A percentile compares a stretch with the other conserved stretches of the same genome.
Conservation (phyloP, 2,329 filamentous ascomycete species). For the Pseudogymnoascus pannorum region DNA sequence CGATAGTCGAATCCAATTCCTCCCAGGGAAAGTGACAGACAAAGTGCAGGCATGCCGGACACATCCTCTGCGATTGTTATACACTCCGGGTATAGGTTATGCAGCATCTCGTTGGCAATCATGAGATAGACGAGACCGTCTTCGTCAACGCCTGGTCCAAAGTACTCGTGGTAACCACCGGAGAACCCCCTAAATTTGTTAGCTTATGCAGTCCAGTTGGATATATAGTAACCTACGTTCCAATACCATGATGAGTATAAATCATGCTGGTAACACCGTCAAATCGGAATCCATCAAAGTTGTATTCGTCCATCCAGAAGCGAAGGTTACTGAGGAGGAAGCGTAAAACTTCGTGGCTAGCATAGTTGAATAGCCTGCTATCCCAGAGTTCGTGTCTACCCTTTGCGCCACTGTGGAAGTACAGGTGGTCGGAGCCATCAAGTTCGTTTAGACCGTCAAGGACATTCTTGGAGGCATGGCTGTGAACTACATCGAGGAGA, state of each 20-base stretch:
- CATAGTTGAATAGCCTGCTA: slow-evolving; percentile 95
- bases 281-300: slow-evolving; percentile 95
- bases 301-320: slow-evolving; percentile 99
- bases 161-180: slow-evolving; percentile 97
- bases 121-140: slow-evolving; percentile 93
- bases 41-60: slow-evolving; percentile 96
- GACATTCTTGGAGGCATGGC: slow-evolving; percentile 96
- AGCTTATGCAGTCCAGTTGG: slow-evolving; percentile 9
- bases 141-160: slow-evolving; percentile 80
- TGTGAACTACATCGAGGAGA: slow-evolving; percentile 92
- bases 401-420: slow-evolving; percentile 83
- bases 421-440: slow-evolving; percentile 88
- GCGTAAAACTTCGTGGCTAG: slow-evolving; percentile 86
- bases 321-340: slow-evolving; percentile 92
- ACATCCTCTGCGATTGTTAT: slow-evolving; percentile 97
- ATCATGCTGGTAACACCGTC: slow-evolving; percentile 99
- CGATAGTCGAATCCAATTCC: slow-evolving; percentile 97
- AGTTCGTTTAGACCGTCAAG: slow-evolving; percentile 93
- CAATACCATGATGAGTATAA: slow-evolving; percentile 91
- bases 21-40: slow-evolving; percentile 74
- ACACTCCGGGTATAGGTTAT: slow-evolving; percentile 74
- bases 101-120: slow-evolving; percentile 93
- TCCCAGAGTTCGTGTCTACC: slow-evolving; percentile 93
- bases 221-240: slow-evolving; percentile 59
- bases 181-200: slow-evolving; percentile 68